Evolutionary conservation across 768 basidiomycete genomes (phyloP), one percentile per base, ranked within the genome.

Genomic region (Daedaleopsis nitida): DNA sequence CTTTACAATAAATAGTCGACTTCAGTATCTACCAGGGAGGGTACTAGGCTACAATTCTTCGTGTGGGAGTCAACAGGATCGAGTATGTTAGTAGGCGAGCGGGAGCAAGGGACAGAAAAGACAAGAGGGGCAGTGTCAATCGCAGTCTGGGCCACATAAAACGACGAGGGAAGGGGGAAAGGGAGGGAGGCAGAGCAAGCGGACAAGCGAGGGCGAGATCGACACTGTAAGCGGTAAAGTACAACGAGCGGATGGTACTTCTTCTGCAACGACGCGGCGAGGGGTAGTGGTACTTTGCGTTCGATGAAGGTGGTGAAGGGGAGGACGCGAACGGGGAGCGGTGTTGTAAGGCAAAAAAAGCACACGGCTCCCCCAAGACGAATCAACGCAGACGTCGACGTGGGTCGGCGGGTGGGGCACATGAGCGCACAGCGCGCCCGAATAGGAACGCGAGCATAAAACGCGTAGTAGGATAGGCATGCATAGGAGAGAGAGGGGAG

Each of bases 41-140:
- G 53, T 63, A 45, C 65, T 66, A 66, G 65, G 65, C 65, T 66
- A 66, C 65, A 66, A 60, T 49, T 60, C 56, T 50, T 54, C 57
- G 16, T 55, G 54, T 47, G 27, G 52, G 45, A 43, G 37, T 32
- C 39, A 55, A 23, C 21, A 32, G 32, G 11, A 19, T 10, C 16
- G 52, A 45, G 43, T 43, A 21, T 37, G 37, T 19, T 51, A 47
- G 39, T 17, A 52, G 32, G 38, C 51, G 43, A 62, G 32, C 50
- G 51, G 32, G 21, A 49, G 23, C 1, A 42, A 44, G 58, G 44
- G 47, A 50, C 13, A 12, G 57, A 21, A 17, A 17, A 27, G 38
- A 42, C 42, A 16, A 32, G 24, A 43, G 10, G 35, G 13, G 13
- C 47, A 59, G 42, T n/a, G 52, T 38, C 51, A 47, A 48, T 35